These are phyloP conservation scores for Moringa oleifera DNA, from an alignment of 345 rosid species.

Conservation along the genomic window DNA sequence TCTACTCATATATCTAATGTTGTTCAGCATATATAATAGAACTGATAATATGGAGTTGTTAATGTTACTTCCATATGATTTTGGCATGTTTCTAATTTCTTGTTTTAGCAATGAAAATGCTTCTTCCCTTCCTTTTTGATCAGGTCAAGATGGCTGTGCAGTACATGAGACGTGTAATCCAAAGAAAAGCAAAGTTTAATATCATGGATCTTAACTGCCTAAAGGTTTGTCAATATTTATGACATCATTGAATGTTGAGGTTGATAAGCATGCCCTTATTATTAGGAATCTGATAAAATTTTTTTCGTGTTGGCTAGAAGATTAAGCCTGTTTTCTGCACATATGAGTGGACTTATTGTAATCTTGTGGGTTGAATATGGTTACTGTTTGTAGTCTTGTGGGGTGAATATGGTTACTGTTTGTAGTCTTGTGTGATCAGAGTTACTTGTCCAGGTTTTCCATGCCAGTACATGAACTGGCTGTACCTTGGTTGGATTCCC, in stretches of 20 bases:
- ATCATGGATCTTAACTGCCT: constrained; percentile 88
- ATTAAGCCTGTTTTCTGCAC: neutral
- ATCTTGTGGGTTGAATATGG: neutral
- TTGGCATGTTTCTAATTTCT: neutral
- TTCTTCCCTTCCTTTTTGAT: constrained; percentile 13
- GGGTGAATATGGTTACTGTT: too few species aligned
- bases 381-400: neutral
- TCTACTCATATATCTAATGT: neutral
- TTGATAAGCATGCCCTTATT: neutral
- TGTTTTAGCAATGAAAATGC: constrained; percentile 12
- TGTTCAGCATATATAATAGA: neutral
- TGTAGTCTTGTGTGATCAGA: too few species aligned
- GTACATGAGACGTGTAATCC: constrained; percentile 79
- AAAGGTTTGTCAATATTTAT: constrained; percentile 46
- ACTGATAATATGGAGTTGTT: constrained; percentile 1
- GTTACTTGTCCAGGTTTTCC: too few species aligned
- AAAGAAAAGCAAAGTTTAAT: constrained; percentile 94
- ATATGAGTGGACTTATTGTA: neutral
- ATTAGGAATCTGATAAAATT: neutral
- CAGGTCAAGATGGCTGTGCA: constrained; percentile 97
- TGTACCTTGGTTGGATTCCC: neutral
- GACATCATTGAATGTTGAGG: constrained; percentile 7
- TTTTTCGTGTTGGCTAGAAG: neutral
- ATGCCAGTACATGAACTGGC: too few species aligned
- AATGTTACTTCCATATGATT: neutral